Base-by-base conservation (phyloP, 306 rosid species). In the Datisca glomerata region DNA sequence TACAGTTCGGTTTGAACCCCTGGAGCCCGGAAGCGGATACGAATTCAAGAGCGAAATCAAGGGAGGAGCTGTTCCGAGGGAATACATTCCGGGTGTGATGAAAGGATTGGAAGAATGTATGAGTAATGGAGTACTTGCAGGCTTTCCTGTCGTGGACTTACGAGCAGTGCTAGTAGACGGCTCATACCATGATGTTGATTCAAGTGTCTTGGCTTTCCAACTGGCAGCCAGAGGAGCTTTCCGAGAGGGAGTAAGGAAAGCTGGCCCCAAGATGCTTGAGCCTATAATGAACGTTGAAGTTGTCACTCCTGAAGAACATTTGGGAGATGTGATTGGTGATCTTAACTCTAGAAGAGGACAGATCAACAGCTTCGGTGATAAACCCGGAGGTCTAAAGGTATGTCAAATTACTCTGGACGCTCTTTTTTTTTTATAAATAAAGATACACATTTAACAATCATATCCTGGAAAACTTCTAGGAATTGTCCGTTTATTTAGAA, bases 301-400 rank as follows among this genome's bases (percentile, higher is more conserved):
- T 53, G 79, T 89, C 48, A 89, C 98, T 4, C 95, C 93, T 12
- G 93, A 89, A 61, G 95, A 89, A 51, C 98, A 89, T 68, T 67
- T 89, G 18, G 93, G 98, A 45, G 98, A 89, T 48, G 98, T 89
- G 13, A 89, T 89, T 24, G 98, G 95, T 43, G 95, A 89, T 73
- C 93, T 89, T 46, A 89, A 89, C 79, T 89, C 98, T 4, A 77
- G 98, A 70, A 83, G 98, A 84, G 98, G 95, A 0, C 95, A 80
- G 59, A 89, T 89, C 73, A 89, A 89, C 75, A 80, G 66, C 64
- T 89, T 89, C 45, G 74, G 81, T 25, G 95, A 89, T 75, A 89
- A 84, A 45, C 98, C 98, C 0, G 98, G 98, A 24, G 86, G 98
- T 57, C 98, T 89, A 34, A 89, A 89, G 95, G 93, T 84, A 68